A percentile compares a stretch with the other conserved stretches of the same genome.
phyloP scores from a whole-genome alignment of 2,329 filamentous ascomycete species.

The Xylaria arbuscula region DNA sequence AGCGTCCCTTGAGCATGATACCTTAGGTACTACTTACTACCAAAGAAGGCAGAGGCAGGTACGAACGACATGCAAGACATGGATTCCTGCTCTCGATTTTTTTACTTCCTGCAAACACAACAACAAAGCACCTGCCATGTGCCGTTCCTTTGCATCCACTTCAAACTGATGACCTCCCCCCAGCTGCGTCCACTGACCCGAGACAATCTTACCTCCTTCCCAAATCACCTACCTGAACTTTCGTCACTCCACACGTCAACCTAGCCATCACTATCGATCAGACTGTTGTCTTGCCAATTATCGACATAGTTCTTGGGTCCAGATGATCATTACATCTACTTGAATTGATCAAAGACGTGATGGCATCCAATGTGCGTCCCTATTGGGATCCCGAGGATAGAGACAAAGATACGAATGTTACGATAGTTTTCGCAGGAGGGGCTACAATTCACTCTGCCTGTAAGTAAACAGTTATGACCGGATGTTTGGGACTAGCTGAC shows the following conservation, averaged over 20 bases:
- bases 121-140: too few species aligned
- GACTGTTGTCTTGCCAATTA: not conserved
- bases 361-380: slow-evolving; percentile 9
- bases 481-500: not conserved
- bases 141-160: not conserved
- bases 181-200: not conserved
- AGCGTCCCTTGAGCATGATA: too few species aligned
- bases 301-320: not conserved
- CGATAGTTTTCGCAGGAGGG: slow-evolving; percentile 7
- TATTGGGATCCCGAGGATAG: slow-evolving; percentile 23
- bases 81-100: not conserved
- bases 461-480: not conserved
- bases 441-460: not conserved
- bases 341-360: not conserved
- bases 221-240: too few species aligned
- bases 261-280: not conserved
- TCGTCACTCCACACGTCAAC: too few species aligned
- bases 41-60: not conserved
- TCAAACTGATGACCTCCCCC: not conserved
- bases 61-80: not conserved
- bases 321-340: not conserved
- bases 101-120: slow-evolving; percentile 8
- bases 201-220: not conserved
- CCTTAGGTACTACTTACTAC: not conserved
- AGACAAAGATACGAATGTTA: slow-evolving; percentile 28